Conservation (phyloP, 2,329 filamentous ascomycete species). For the Didymella glomerata region DNA sequence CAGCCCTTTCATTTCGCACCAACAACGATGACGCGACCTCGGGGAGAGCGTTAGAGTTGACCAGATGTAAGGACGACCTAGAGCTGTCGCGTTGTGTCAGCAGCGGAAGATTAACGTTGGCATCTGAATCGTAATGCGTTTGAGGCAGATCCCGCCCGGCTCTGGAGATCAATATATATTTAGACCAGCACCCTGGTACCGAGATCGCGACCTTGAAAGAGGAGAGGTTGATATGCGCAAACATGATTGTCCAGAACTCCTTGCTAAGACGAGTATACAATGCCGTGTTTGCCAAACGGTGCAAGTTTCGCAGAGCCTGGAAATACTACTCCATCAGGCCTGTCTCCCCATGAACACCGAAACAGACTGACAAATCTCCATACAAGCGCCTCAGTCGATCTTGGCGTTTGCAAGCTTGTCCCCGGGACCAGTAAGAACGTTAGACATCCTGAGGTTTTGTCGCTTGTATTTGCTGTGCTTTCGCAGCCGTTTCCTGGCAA, state of each 20-base stretch:
- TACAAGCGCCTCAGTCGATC: constrained; percentile 65
- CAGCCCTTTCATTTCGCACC: constrained; percentile 12
- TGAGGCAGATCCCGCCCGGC: constrained; percentile 19
- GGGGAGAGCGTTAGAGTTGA: constrained; percentile 12
- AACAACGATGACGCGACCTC: constrained; percentile 12
- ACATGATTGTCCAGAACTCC: constrained; percentile 16
- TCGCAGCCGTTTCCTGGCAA: constrained; percentile 85
- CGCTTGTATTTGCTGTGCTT: constrained; percentile 86
- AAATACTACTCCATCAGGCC: constrained; percentile 24
- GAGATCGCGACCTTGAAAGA: constrained; percentile 5
- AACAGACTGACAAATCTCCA: constrained; percentile 47
- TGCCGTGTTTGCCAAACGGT: constrained; percentile 40
- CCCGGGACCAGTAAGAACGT: constrained; percentile 78
- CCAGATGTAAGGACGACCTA: constrained; percentile 3
- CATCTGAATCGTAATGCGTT: constrained; percentile 16
- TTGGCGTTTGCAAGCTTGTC: constrained; percentile 75
- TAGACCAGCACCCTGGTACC: constrained; percentile 12
- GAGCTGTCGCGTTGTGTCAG: constrained; percentile 10
- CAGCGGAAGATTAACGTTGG: constrained; percentile 12
- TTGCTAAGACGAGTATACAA: constrained; percentile 31
- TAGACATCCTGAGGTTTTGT: constrained; percentile 75
- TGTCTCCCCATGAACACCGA: constrained; percentile 26
- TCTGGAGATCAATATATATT: constrained; percentile 17
- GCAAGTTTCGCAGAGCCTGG: constrained; percentile 43
- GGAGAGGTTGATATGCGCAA: constrained; percentile 13